Evolutionary conservation across 371 early-diverging fungal species (phyloP).

Genomic region (Umbelopsis sp.): DNA sequence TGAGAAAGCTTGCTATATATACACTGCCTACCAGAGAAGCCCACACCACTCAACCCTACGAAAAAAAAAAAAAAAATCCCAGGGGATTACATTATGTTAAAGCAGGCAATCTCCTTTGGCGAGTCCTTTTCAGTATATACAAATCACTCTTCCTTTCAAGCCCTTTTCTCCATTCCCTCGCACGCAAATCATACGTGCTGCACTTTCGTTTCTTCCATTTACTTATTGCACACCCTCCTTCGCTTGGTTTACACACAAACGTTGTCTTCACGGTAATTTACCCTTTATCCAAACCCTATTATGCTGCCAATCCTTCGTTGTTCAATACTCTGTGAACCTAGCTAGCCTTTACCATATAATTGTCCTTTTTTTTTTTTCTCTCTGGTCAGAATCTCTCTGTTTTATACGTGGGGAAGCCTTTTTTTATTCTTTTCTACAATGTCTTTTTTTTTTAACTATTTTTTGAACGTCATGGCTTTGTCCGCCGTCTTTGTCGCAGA

Average conservation of each 20-base stretch:
- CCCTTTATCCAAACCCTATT: not conserved
- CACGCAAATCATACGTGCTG: not conserved
- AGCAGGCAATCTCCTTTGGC: not conserved
- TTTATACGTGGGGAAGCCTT: not conserved
- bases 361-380: not conserved
- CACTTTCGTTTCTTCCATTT: too few species aligned
- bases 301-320: constrained; percentile 15
- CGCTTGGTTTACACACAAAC: not conserved
- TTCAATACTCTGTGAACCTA: not conserved
- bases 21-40: not conserved
- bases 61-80: not conserved
- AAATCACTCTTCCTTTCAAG: not conserved
- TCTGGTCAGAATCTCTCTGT: not conserved
- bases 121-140: not conserved
- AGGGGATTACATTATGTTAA: not conserved
- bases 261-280: constrained; percentile 1
- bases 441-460: not conserved
- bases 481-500: constrained; percentile 9
- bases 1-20: not conserved
- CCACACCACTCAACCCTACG: not conserved
- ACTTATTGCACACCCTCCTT: not conserved
- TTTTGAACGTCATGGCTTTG: constrained; percentile 11
- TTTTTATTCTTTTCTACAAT: not conserved
- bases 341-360: not conserved
- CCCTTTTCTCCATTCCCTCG: not conserved